Conservation (phyloP, 2,329 filamentous ascomycete genomes). For the Tolypocladium album region DNA sequence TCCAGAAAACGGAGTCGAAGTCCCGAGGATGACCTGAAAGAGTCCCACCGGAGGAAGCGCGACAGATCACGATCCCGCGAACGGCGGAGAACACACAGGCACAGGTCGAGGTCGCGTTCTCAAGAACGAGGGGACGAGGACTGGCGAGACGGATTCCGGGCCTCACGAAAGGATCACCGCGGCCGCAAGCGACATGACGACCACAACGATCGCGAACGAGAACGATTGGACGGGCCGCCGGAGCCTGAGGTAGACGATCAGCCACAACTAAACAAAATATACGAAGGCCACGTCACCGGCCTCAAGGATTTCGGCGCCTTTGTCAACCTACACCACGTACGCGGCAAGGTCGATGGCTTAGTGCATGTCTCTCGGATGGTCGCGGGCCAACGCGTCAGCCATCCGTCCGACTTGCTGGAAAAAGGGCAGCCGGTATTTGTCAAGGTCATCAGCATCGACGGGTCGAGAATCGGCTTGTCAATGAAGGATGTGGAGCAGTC, state of each 20-base stretch:
- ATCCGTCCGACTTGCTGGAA: constrained; percentile 79
- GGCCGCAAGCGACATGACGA: constrained; percentile 29
- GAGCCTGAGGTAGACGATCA: constrained; percentile 69
- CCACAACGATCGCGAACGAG: constrained; percentile 33
- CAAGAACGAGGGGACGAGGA: constrained; percentile 34
- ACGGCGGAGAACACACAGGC: constrained; percentile 22
- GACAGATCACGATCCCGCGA: constrained; percentile 31
- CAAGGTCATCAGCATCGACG: constrained; percentile 82
- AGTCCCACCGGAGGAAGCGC: constrained; percentile 30
- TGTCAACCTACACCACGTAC: constrained; percentile 80
- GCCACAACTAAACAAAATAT: constrained; percentile 76
- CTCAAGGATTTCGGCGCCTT: constrained; percentile 95
- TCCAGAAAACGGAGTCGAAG: constrained; percentile 49
- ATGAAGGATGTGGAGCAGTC: constrained; percentile 97
- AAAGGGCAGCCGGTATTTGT: constrained; percentile 80
- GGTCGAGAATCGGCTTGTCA: constrained; percentile 70
- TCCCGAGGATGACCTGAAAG: constrained; percentile 35
- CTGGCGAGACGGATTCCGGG: constrained; percentile 23
- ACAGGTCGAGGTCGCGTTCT: constrained; percentile 26
- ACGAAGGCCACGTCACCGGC: constrained; percentile 80
- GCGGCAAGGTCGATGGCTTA: constrained; percentile 81
- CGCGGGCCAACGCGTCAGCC: constrained; percentile 76
- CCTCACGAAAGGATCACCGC: constrained; percentile 19
- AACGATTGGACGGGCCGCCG: constrained; percentile 55
- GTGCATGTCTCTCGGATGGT: constrained; percentile 89